These are phyloP conservation scores for Combretum micranthum DNA, from an alignment of 345 rosid species.

Conservation along the genomic window DNA sequence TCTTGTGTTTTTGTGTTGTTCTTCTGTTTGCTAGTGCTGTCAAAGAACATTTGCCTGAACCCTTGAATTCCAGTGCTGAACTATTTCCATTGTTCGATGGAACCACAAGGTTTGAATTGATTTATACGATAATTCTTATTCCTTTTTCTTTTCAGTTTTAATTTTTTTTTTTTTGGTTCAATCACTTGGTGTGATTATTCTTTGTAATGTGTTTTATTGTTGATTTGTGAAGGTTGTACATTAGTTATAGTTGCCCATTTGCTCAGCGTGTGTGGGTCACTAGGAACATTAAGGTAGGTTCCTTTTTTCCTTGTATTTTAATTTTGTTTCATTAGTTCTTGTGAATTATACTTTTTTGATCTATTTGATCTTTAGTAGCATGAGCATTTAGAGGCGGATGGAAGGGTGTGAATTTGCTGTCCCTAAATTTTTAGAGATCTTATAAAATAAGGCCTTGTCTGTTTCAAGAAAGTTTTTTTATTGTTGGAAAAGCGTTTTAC, in stretches of 20 bases:
- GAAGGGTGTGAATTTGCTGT: too few species aligned
- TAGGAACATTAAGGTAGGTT: constrained; percentile 66
- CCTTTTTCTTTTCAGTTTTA: too few species aligned
- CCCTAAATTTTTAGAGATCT: too few species aligned
- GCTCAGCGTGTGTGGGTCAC: constrained; percentile 97
- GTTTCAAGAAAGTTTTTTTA: too few species aligned
- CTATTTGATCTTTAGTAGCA: too few species aligned
- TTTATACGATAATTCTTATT: neutral
- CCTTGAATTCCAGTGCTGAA: constrained; percentile 45
- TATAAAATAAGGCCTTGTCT: too few species aligned
- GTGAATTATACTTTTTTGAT: too few species aligned
- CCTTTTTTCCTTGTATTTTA: neutral
- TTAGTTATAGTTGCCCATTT: constrained; percentile 53
- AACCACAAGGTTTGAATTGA: constrained; percentile 58
- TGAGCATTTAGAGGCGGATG: too few species aligned
- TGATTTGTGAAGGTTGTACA: constrained; percentile 48
- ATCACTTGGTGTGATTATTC: neutral
- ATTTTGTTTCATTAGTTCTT: neutral
- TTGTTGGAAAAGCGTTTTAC: too few species aligned
- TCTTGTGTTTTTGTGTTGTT: constrained; percentile 3
- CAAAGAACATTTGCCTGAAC: constrained; percentile 39
- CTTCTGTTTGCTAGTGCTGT: constrained; percentile 11
- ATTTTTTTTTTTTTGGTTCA: neutral
- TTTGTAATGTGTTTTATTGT: neutral
- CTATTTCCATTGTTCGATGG: constrained; percentile 73